These are phyloP conservation scores for Aphanomyces stellatus DNA, from an alignment of 352 stramenopile genomes.

Conservation along the genomic window DNA sequence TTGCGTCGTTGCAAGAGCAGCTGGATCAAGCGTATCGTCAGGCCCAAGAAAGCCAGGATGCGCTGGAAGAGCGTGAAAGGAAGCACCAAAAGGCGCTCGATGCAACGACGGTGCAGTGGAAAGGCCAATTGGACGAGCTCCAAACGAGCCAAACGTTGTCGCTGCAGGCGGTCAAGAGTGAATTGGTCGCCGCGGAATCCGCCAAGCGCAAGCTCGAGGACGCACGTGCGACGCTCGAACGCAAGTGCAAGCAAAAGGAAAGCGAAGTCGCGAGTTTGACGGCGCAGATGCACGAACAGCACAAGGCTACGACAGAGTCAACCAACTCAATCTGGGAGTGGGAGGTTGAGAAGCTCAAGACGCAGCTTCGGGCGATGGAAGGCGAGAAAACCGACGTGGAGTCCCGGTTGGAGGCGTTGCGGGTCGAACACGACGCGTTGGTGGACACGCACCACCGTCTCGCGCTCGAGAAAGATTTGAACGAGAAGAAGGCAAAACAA, in stretches of 20 bases:
- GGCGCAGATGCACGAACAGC: not conserved
- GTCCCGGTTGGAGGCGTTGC: conserved; percentile 23
- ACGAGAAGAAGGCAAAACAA: conserved; percentile 24
- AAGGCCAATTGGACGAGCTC: not conserved
- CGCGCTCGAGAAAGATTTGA: conserved; percentile 26
- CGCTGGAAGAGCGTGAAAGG: not conserved
- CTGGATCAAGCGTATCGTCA: not conserved
- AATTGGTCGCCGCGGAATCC: not conserved
- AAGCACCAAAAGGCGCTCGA: not conserved
- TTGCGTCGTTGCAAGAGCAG: conserved; percentile 1
- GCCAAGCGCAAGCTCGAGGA: conserved; percentile 8
- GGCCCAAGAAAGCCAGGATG: not conserved
- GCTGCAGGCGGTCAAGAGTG: not conserved
- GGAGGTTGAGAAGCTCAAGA: conserved; percentile 43
- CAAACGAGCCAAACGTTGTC: not conserved
- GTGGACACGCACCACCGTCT: conserved; percentile 25
- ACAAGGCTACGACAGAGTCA: not conserved
- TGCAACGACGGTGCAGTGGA: not conserved
- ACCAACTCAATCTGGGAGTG: conserved; percentile 25
- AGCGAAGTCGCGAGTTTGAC: not conserved
- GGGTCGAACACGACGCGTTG: conserved; percentile 30
- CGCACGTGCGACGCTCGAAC: conserved; percentile 1
- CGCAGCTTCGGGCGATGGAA: conserved; percentile 27
- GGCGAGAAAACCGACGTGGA: conserved; percentile 34
- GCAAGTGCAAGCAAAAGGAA: conserved; percentile 17